phyloP scores from a whole-genome alignment of 768 basidiomycete genomes.

The Phallus indusiatus region DNA sequence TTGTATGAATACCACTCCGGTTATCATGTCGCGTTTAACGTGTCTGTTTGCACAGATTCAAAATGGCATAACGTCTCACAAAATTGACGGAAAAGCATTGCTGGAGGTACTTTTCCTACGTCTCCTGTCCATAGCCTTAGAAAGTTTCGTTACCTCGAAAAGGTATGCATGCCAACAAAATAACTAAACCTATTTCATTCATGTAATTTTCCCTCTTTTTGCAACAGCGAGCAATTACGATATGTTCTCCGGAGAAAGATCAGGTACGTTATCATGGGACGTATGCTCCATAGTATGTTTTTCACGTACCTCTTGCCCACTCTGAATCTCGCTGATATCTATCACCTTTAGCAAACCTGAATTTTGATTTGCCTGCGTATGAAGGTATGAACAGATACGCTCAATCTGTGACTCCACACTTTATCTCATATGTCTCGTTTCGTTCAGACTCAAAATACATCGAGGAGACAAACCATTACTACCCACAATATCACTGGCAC shows the following conservation, averaged over 20 bases:
- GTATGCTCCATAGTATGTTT: not conserved
- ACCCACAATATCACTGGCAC: not conserved
- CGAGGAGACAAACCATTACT: not conserved
- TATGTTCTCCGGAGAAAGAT: not conserved
- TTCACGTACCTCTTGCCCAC: not conserved
- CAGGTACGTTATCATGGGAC: not conserved
- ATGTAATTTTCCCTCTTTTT: too few species aligned
- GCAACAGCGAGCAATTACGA: not conserved
- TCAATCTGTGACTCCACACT: too few species aligned
- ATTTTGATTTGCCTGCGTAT: constrained; percentile 2
- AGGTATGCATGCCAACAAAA: not conserved
- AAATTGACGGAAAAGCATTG: constrained; percentile 1
- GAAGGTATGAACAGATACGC: not conserved
- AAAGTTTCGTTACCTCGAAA: not conserved
- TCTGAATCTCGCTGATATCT: not conserved
- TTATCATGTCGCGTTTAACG: not conserved
- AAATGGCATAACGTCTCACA: not conserved
- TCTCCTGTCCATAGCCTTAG: not conserved
- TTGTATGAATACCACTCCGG: not conserved
- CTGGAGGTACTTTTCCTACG: not conserved
- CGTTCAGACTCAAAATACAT: not conserved
- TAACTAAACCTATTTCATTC: not conserved
- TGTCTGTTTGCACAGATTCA: constrained; percentile 2
- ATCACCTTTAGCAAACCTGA: not conserved
- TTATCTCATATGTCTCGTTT: not conserved